Evolutionary conservation across 2,329 filamentous ascomycete genomes (phyloP).

Genomic region (Hypocrella siamensis): DNA sequence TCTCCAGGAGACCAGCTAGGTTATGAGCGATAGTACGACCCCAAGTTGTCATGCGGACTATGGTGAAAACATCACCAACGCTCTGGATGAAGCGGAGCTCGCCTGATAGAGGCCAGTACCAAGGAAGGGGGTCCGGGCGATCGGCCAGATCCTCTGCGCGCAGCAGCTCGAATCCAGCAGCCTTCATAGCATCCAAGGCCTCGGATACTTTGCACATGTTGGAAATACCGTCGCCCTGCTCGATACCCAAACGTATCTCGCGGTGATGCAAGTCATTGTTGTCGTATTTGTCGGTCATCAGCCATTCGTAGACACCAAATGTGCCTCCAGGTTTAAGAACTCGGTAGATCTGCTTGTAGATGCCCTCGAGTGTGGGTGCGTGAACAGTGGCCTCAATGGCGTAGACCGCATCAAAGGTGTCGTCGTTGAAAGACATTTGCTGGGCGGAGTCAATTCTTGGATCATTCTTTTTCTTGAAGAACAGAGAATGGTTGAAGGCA

Average conservation of each 20-base stretch:
- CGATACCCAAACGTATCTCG: constrained; percentile 83
- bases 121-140: constrained; percentile 60
- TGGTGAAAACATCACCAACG: constrained; percentile 66
- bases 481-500: no score
- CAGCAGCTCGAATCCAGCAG: constrained; percentile 72
- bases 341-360: constrained; percentile 88
- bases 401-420: constrained; percentile 88
- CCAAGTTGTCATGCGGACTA: constrained; percentile 77
- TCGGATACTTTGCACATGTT: constrained; percentile 90
- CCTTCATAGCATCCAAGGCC: constrained; percentile 66
- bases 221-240: constrained; percentile 89
- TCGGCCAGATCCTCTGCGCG: constrained; percentile 77
- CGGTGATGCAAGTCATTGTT: constrained; percentile 76
- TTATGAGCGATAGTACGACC: constrained; percentile 63
- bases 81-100: constrained; percentile 71
- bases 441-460: not conserved
- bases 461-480: not conserved
- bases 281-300: constrained; percentile 95
- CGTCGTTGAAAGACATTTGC: constrained; percentile 84
- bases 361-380: constrained; percentile 75
- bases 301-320: constrained; percentile 97
- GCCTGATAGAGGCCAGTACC: constrained; percentile 88
- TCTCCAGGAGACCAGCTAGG: constrained; percentile 64
- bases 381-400: constrained; percentile 96
- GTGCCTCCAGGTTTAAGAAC: constrained; percentile 91